phyloP scores from a whole-genome alignment of 108 stramenopile species.

The Cyclotella distinguenda region DNA sequence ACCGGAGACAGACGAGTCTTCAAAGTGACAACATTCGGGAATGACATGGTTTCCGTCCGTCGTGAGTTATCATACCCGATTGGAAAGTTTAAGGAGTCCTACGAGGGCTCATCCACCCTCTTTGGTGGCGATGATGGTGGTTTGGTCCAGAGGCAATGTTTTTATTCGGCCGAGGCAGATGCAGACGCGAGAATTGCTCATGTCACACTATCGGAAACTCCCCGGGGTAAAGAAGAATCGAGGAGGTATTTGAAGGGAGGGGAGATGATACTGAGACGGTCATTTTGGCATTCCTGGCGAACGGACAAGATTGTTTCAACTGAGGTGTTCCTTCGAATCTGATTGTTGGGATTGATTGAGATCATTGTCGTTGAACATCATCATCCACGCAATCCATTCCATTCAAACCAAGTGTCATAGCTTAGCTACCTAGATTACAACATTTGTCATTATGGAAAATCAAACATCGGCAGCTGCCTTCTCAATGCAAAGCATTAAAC shows the following conservation, averaged over 20 bases:
- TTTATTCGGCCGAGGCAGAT: constrained; percentile 42
- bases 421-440: not conserved
- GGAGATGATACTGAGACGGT: constrained; percentile 39
- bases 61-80: constrained; percentile 43
- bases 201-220: constrained; percentile 31
- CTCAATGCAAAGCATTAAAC: not conserved
- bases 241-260: constrained; percentile 43
- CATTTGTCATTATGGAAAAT: not conserved
- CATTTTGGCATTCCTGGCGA: constrained; percentile 32
- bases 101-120: constrained; percentile 39
- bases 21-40: constrained; percentile 42
- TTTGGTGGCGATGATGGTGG: constrained; percentile 40
- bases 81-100: constrained; percentile 46
- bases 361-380: too few species aligned
- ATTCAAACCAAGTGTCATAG: too few species aligned
- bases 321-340: constrained; percentile 41
- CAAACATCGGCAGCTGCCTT: not conserved
- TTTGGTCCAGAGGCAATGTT: constrained; percentile 30
- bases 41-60: constrained; percentile 19
- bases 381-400: too few species aligned
- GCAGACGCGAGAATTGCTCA: constrained; percentile 40
- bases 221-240: constrained; percentile 45
- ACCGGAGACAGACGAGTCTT: constrained; percentile 12
- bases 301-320: constrained; percentile 39
- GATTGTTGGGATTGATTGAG: not conserved